Evolutionary conservation across 2,329 filamentous ascomycete genomes (phyloP).

Genomic region (Setomelanomma holmii): DNA sequence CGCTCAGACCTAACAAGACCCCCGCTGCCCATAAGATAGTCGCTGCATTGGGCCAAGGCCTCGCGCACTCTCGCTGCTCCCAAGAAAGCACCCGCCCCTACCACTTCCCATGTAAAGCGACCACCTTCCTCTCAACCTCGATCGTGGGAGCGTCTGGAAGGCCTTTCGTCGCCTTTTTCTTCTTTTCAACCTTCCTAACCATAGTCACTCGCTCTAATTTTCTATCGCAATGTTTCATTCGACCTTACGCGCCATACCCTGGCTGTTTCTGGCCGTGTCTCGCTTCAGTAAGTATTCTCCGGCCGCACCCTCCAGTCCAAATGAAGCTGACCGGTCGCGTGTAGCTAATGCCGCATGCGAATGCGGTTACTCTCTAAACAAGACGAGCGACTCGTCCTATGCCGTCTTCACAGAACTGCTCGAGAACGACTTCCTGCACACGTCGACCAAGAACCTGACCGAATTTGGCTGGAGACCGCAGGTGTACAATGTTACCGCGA

Average conservation of each 20-base stretch:
- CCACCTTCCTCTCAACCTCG: slow-evolving; percentile 8
- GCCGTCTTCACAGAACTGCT: slow-evolving; percentile 72
- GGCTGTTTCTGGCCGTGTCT: slow-evolving; percentile 38
- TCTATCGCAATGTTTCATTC: slow-evolving; percentile 25
- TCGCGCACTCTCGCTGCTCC: slow-evolving; percentile 6
- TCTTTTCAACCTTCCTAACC: slow-evolving; percentile 13
- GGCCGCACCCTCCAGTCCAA: background rate
- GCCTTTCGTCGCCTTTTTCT: slow-evolving; percentile 1
- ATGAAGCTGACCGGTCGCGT: slow-evolving; percentile 14
- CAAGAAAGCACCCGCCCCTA: slow-evolving; percentile 7
- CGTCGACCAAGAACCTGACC: slow-evolving; percentile 56
- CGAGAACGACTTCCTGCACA: slow-evolving; percentile 74
- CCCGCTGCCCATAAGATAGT: slow-evolving; percentile 4
- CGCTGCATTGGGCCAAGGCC: slow-evolving; percentile 18
- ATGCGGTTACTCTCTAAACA: slow-evolving; percentile 72
- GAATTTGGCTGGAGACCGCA: slow-evolving; percentile 68
- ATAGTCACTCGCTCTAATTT: slow-evolving; percentile 28
- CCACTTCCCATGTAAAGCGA: slow-evolving; percentile 13
- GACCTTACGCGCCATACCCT: slow-evolving; percentile 33
- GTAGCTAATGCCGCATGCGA: slow-evolving; percentile 64
- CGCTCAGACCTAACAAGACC: background rate
- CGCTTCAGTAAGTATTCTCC: slow-evolving; percentile 35
- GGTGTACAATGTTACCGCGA: slow-evolving; percentile 68
- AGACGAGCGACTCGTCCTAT: slow-evolving; percentile 49
- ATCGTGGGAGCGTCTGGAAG: background rate